A percentile compares a stretch with the other conserved stretches of the same genome.
Evolutionary conservation across 306 rosid species (phyloP).

Genomic region (Vigna hirtella): DNA sequence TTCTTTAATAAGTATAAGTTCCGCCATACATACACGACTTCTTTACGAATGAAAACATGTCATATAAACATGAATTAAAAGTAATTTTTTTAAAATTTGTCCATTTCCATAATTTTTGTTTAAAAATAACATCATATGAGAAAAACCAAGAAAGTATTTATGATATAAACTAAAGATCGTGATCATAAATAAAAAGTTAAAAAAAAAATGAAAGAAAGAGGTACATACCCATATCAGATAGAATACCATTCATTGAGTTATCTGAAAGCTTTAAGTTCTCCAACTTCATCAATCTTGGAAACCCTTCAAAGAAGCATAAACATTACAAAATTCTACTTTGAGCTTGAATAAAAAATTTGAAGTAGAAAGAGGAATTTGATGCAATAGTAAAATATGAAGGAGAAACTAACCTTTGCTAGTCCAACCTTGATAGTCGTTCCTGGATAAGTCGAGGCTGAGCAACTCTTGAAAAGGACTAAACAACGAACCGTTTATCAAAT

Average conservation of each 20-base stretch:
- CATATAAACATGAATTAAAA: too few relatives aligned
- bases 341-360: too few relatives aligned
- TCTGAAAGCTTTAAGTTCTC: not conserved
- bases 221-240: not conserved
- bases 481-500: conserved; percentile 10
- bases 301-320: not conserved
- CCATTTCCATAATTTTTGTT: too few relatives aligned
- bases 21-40: too few relatives aligned
- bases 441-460: not conserved
- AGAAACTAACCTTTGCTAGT: not conserved
- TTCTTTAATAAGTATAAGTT: too few relatives aligned
- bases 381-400: not conserved
- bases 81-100: too few relatives aligned
- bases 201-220: not conserved
- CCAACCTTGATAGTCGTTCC: not conserved
- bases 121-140: too few relatives aligned
- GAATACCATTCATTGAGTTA: not conserved
- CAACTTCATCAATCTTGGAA: conserved; percentile 20
- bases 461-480: conserved; percentile 34
- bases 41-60: too few relatives aligned
- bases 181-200: not conserved
- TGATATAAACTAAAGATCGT: too few relatives aligned
- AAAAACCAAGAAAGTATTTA: too few relatives aligned
- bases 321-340: not conserved
- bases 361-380: not conserved